These are phyloP conservation scores for Nemania serpens DNA, from an alignment of 2,329 filamentous ascomycete genomes.

Conservation along the genomic window DNA sequence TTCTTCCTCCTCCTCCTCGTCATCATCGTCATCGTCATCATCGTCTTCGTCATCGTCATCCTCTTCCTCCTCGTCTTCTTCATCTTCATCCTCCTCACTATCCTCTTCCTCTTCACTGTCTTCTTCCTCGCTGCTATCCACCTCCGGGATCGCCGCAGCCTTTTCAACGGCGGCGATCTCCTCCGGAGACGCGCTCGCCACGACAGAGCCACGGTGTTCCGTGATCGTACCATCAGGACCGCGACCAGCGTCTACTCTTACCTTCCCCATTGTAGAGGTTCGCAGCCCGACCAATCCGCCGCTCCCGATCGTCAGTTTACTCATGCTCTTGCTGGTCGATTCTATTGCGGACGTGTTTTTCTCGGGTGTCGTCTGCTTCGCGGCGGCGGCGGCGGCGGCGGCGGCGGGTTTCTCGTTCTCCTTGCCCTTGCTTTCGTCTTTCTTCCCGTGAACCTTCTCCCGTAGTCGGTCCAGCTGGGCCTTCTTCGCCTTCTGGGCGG, in stretches of 20 bases:
- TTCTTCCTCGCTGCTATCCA: slow-evolving; percentile 34
- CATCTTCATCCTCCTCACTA: slow-evolving; percentile 38
- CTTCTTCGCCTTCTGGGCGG: slow-evolving; percentile 66
- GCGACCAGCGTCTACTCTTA: slow-evolving; percentile 43
- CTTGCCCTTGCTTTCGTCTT: slow-evolving; percentile 38
- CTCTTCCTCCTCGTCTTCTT: slow-evolving; percentile 35
- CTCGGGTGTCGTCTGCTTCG: slow-evolving; percentile 15
- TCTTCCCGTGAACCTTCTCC: slow-evolving; percentile 58
- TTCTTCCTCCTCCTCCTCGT: slow-evolving; percentile 35
- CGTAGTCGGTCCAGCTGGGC: slow-evolving; percentile 58
- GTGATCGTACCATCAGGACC: slow-evolving; percentile 11
- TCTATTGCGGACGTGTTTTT: slow-evolving; percentile 16
- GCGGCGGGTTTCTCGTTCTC: slow-evolving; percentile 19
- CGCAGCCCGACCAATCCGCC: slow-evolving; percentile 44
- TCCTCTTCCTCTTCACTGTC: slow-evolving; percentile 38
- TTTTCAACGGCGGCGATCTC: slow-evolving; percentile 49
- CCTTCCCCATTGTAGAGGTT: slow-evolving; percentile 52
- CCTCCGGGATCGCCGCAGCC: slow-evolving; percentile 48
- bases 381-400: neutral
- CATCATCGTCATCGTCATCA: slow-evolving; percentile 30
- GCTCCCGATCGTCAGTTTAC: slow-evolving; percentile 25
- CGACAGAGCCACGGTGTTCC: slow-evolving; percentile 39
- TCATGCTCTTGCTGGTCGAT: slow-evolving; percentile 30
- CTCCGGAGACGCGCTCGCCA: slow-evolving; percentile 43
- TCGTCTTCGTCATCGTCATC: slow-evolving; percentile 28